Evolutionary conservation across 352 stramenopile genomes (phyloP), one percentile per base, ranked within the genome.

Genomic region (Elongisporangium prolatum): DNA sequence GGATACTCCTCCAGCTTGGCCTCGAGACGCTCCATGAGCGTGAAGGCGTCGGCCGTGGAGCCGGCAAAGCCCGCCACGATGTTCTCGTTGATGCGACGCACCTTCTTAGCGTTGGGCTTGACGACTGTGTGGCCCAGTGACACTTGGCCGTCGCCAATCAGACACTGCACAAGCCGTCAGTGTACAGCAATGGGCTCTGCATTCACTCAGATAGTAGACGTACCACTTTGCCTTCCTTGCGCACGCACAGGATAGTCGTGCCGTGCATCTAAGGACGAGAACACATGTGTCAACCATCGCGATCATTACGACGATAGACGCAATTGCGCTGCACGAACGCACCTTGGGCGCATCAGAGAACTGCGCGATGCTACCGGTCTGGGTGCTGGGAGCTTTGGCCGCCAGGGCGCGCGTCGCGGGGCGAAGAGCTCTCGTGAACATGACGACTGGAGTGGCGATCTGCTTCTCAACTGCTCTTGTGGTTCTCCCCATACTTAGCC

Each of bases 71-170:
- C 97, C 13, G 97, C 96, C 57, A 99, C 79, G 40, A 98, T 98
- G 54, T 93, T 89, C 22, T 96, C 86, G 24, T 97, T 89, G 58
- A 99, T 96, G 34, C 91, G 84, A 48, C 97, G 90, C 65, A 99
- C 97, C 69, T 99, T 99, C 67, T 96, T 96, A 20, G 96, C 97
- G 68, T 99, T 99, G 11, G 93, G 91, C 84, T 99, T 99, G 50
- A 99, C 96, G 38, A 99, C 90, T 21, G 87, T 96, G 64, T 75
- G 75, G 48, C 97, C 97, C 67, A 98, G 87, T 51, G 93, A 98
- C 37, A 99, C 97, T 80, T 99, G 97, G 20, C 97, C 97, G 69
- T 99, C 97, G 50, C 96, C 97, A 68, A 99, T 99, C 74, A 99
- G 87, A 49, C 84, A 93, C 78, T 93, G 59, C 14, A 37, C 18